phyloP scores from a whole-genome alignment of 768 basidiomycete species.

The Daedaleopsis nitida region DNA sequence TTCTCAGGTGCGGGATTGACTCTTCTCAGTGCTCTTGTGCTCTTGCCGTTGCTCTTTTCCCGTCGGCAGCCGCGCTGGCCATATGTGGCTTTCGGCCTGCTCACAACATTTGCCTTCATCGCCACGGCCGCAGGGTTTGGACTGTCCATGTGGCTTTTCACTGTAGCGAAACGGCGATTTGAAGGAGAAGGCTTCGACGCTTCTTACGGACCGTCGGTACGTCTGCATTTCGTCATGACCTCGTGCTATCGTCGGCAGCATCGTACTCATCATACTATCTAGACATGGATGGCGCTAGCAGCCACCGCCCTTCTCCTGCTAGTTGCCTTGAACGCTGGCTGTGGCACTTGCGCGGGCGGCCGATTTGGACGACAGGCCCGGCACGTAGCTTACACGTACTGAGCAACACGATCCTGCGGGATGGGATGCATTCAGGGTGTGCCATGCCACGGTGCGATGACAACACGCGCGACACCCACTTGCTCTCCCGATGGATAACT shows the following conservation, averaged over 20 bases:
- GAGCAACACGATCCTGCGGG: not conserved
- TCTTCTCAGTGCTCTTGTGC: not conserved
- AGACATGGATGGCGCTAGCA: constrained; percentile 31
- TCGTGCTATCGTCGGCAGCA: not conserved
- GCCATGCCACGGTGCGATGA: too few species aligned
- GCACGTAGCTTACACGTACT: constrained; percentile 20
- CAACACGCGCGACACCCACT: not conserved
- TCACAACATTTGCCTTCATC: constrained; percentile 6
- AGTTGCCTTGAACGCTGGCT: constrained; percentile 25
- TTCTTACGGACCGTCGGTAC: constrained; percentile 11
- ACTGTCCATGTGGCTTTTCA: constrained; percentile 1
- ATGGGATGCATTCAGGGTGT: not conserved
- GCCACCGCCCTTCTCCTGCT: constrained; percentile 22
- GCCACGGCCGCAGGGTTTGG: constrained; percentile 10
- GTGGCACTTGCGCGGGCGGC: constrained; percentile 25
- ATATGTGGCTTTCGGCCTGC: not conserved
- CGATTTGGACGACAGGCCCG: constrained; percentile 23
- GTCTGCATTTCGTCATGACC: not conserved
- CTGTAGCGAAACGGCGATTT: not conserved
- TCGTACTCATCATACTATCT: not conserved
- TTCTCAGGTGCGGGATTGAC: constrained; percentile 8
- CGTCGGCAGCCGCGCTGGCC: constrained; percentile 1
- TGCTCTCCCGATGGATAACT: not conserved
- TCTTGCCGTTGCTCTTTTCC: constrained; percentile 6
- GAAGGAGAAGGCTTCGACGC: not conserved